Base-by-base conservation (phyloP, 2,329 filamentous ascomycete genomes). In the Trichophaea hybrida region DNA sequence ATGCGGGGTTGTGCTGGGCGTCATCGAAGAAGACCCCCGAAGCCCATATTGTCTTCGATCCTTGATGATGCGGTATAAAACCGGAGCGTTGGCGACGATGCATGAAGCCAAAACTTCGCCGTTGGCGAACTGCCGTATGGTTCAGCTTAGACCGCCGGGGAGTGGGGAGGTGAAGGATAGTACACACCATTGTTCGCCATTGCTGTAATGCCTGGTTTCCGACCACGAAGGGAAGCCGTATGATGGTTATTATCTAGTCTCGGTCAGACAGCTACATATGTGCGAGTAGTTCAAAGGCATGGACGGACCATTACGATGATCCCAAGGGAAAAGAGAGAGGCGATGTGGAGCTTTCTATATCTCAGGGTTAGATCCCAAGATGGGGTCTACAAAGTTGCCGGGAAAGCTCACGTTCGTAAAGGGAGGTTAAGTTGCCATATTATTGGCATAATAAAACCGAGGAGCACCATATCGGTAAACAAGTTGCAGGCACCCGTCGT, bases 401-500 rank as follows among this genome's bases (percentile, higher is more conserved):
- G 24, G 17, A 12, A 31, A 5, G 8, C 33, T 61, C 61, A 51
- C 57, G 59, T 49, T 10, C 50, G 58, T 8, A 48, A 32, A 8
- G 62, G 58, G 7, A 65, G 62, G 6, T 17, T 40, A 24, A 58
- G 55, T 17, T 33, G 52, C 53, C 67, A 69, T 34, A 72, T 62
- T n/a, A 68, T 61, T 12, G 67, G 68, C 4, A 72, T 38, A 2
- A 70, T 67, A 48, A 71, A 65, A 17, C 71, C 59, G 48, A 70
- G 71, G n/a, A 71, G 60, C 37, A 69, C 61, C 38, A 71, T 69
- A 52, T 69, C 70, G 50, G 71, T 72, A 64, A 49, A 33, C 24
- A 71, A 68, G 60, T 73, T 74, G 34, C 68, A 67, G 15, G 69
- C 61, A 1, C 69, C 67, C 71, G 10, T 43, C 38, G 68, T 61